Evolutionary conservation across 495 filamentous ascomycete species (phyloP), one percentile per base, ranked within the genome.

Genomic region (Massariosphaeria phaeospora): DNA sequence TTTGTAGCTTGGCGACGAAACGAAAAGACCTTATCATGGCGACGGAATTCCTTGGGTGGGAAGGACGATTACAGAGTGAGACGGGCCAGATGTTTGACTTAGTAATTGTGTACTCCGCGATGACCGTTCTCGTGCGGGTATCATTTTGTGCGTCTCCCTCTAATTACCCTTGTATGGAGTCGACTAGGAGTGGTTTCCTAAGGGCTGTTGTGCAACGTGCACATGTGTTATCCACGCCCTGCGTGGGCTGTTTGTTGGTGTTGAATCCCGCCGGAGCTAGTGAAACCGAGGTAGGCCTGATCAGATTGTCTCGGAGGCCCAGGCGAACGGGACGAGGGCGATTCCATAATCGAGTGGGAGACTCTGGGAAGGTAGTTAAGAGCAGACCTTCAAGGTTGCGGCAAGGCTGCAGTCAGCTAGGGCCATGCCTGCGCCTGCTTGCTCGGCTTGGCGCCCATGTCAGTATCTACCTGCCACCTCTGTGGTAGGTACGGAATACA

Each of bases 1-100:
- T n/a, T n/a, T n/a, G n/a, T n/a, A n/a, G n/a, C 38, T 40, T 40
- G 38, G 38, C 38, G 2, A 40, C 38, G 38, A 21, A 40, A 40
- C 5, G 17, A 23, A n/a, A 21, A 21, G 10, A 12, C 8, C 15
- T 17, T 12, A 40, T 21, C 3, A 17, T 21, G 38, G 18, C 8
- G 15, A 23, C 11, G 3, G 7, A 8, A 8, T 40, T 21, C 18
- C 24, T 40, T 40, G 38, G 38, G 11, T 21, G 3, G 9, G 6
- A 17, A 21, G 24, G 24, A 40, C 38, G 24, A 40, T 21, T 40
- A 40, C n/a, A 2, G 38, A 40, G 20, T 33, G 20, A n/a, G 18
- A 40, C n/a, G 38, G 38, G 2, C 38, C 38, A 40, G 38, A 40
- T 40, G 38, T n/a, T 40, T 4, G 10, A 8, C 17, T 40, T 40